Evolutionary conservation across 2,329 filamentous ascomycete species (phyloP), one percentile per base, ranked within the genome.

Genomic region (Aureobasidium sp.): DNA sequence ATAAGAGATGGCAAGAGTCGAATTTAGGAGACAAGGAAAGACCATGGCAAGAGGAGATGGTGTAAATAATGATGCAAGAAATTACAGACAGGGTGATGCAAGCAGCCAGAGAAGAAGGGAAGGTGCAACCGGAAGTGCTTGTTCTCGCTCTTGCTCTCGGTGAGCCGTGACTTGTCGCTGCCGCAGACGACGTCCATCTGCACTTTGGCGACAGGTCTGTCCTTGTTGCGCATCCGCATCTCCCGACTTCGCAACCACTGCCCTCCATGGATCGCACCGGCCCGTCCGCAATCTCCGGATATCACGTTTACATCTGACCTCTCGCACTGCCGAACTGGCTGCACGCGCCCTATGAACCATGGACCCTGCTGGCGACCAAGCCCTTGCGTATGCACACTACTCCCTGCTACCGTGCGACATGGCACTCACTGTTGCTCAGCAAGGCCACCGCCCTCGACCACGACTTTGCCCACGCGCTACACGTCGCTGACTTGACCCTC

Each of bases 271-370:
- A 79, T 78, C 69, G 72, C 72, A 71, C 68, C 71, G 70, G 71
- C 67, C 66, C 69, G 66, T 64, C 66, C 69, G 68, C 66, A 67
- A 68, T 69, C 70, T 64, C 69, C 67, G 69, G 73, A 65, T 70
- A 71, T 64, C 71, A 74, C 71, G 73, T 74, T 71, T 72, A 73
- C 67, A 78, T 79, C 70, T 83, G 79, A 80, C 77, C 72, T 72
- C 68, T 30, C 68, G 71, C 38, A 74, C 74, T 73, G 54, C 30
- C 41, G 41, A 34, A 27, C 29, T 29, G 50, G 48, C 54, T 45
- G 37, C 45, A 51, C 17, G 38, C 54, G 53, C 54, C 53, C 39
- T 47, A 58, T 58, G 56, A 50, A 39, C 35, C 24, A 53, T 53
- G 51, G 51, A 53, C n/a, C 14, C 51, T 17, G n/a, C 27, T 11